These are phyloP conservation scores for Amauroascus verrucosus DNA, from an alignment of 2,329 filamentous ascomycete species.

Conservation along the genomic window DNA sequence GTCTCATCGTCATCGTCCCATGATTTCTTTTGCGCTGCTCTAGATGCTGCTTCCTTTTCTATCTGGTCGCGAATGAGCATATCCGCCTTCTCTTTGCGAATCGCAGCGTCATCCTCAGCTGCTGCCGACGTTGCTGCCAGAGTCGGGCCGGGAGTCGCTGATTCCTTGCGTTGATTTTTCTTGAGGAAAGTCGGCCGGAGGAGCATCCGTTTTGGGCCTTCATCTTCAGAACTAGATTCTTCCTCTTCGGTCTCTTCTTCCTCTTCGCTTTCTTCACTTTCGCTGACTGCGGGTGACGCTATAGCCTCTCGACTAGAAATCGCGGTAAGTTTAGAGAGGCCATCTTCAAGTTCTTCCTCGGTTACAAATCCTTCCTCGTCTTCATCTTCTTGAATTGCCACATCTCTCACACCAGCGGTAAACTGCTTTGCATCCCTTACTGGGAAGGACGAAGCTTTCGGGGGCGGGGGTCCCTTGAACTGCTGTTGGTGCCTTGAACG, in stretches of 20 bases:
- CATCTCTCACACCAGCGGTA: constrained; percentile 25
- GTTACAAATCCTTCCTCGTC: constrained; percentile 53
- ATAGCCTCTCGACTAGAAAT: background rate
- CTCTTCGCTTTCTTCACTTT: constrained; percentile 6
- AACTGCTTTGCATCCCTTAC: constrained; percentile 24
- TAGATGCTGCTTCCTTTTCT: constrained; percentile 65
- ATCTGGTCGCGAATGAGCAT: constrained; percentile 81
- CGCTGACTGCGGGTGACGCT: background rate
- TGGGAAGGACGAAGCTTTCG: constrained; percentile 34
- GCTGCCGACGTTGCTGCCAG: constrained; percentile 18
- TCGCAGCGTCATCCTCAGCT: constrained; percentile 37
- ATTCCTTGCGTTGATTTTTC: constrained; percentile 48
- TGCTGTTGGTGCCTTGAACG: constrained; percentile 18
- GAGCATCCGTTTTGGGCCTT: constrained; percentile 46
- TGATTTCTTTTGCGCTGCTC: constrained; percentile 65
- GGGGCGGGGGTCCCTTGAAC: constrained; percentile 37
- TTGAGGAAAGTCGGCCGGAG: constrained; percentile 58
- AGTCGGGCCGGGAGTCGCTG: constrained; percentile 20
- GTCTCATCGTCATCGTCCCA: constrained; percentile 61
- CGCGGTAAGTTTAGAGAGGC: constrained; percentile 2
- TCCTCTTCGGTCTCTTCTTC: constrained; percentile 10
- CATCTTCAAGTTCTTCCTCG: constrained; percentile 36
- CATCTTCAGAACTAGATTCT: constrained; percentile 21
- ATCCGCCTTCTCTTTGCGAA: constrained; percentile 57
- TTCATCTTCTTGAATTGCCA: constrained; percentile 35